A percentile compares a stretch with the other conserved stretches of the same genome.
Conservation (phyloP, 148 eudicot species). For the Silene uniflora region DNA sequence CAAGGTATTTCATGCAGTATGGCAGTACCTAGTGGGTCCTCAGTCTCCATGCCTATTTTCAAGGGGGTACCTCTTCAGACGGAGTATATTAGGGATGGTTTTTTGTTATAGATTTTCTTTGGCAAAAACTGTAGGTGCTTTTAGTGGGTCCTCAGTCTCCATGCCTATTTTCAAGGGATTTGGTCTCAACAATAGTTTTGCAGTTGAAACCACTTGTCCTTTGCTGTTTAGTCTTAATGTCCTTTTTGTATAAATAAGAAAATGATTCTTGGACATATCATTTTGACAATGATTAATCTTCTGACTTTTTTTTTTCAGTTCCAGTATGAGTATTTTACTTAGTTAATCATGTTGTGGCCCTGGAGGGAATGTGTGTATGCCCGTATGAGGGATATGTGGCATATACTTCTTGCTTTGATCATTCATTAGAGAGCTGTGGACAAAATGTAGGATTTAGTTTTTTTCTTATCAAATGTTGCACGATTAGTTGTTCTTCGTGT, state of each 20-base stretch:
- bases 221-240: background rate
- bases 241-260: background rate
- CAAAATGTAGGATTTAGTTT: background rate
- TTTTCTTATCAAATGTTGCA: background rate
- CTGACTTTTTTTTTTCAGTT: background rate
- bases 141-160: background rate
- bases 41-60: background rate
- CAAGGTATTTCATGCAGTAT: no score
- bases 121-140: background rate
- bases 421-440: background rate
- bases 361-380: background rate
- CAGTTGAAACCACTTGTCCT: background rate
- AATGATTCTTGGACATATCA: background rate
- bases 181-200: background rate
- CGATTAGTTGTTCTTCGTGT: background rate
- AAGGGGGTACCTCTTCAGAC: no score
- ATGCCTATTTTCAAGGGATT: background rate
- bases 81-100: background rate
- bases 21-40: background rate
- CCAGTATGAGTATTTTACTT: background rate
- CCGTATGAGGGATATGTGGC: background rate
- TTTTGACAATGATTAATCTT: background rate
- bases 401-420: background rate
- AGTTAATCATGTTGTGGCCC: background rate
- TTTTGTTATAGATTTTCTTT: no score